Conservation (phyloP, 139 green algal genomes). For the Closterium sp. region DNA sequence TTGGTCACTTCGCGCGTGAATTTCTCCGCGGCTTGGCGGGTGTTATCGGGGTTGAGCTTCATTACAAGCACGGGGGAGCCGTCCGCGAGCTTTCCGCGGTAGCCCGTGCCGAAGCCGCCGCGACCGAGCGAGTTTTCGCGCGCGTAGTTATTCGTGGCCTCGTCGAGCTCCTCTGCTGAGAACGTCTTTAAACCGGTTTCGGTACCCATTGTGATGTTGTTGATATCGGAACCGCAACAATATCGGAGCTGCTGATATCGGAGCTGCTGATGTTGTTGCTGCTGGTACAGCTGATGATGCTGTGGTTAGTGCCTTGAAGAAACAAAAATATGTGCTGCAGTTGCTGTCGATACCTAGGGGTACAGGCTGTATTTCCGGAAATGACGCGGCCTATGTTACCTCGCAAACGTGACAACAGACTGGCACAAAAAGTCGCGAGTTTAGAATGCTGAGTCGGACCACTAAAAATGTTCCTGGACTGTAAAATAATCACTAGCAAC, state of each 20-base stretch:
- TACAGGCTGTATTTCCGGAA: too few species aligned
- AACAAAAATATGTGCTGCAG: too few species aligned
- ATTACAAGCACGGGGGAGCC: not conserved
- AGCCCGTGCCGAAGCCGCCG: conserved; percentile 7
- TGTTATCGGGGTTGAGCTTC: conserved; percentile 3
- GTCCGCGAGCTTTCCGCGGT: not conserved
- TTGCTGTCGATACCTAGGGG: too few species aligned
- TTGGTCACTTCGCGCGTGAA: not conserved
- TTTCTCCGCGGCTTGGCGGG: not conserved
- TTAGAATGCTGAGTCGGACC: too few species aligned
- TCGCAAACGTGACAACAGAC: too few species aligned
- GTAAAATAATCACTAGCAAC: not conserved
- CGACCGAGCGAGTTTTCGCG: conserved; percentile 9
- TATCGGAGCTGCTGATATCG: not conserved
- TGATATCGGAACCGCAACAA: not conserved
- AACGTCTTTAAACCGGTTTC: not conserved
- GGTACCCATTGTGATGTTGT: not conserved
- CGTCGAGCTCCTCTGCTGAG: not conserved
- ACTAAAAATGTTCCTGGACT: too few species aligned
- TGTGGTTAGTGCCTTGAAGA: too few species aligned
- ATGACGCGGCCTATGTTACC: too few species aligned
- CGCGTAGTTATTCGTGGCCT: conserved; percentile 16
- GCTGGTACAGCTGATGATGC: not conserved
- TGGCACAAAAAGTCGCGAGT: too few species aligned
- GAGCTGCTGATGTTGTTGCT: not conserved